Base-by-base conservation (phyloP, 2,329 filamentous ascomycete species). In the Penicillium sp. region DNA sequence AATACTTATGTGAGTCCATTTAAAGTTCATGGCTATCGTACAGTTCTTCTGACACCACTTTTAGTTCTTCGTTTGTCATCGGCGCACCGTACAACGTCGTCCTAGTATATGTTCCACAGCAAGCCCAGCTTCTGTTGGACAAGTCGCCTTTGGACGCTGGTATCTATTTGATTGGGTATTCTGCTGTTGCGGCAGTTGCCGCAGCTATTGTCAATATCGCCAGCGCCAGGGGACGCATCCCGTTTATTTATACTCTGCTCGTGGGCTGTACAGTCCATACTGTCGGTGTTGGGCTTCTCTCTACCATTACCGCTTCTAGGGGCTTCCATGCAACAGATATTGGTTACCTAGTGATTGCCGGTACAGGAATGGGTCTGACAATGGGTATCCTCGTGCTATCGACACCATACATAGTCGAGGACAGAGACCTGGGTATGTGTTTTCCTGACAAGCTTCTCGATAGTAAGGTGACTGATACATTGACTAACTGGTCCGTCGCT, bases 61-160 rank as follows among this genome's bases (percentile, higher is more conserved):
- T 9, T 33, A 62, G 60, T 32, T 61, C 57, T 38, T 58, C 62
- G 1, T 60, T 65, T 28, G 53, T 64, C n/a, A 54, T 54, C 17
- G 63, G 63, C 19, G 55, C 60, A 22, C 57, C 59, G 1, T 64
- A 55, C 43, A 63, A 57, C 22, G 57, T 60, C n/a, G 55, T 65
- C 8, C 45, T 64, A 3, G 57, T 65, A 8, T 59, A 61, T 44
- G 56, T 66, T 21, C 63, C 63, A 7, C 62, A 66, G 38, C 59
- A 63, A 51, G 59, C 58, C 6, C 59, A 65, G 32, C 45, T 59
- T 8, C 55, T 64, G 9, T 44, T 61, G 15, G 54, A 46, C 24
- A 55, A 56, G 39, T 61, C 61, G 1, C 57, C 63, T 19, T 53
- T 65, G 9, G 56, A 61, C 28, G 55, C 63, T 2, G 63, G 63